These are phyloP conservation scores for Auricularia sp. DNA, from an alignment of 768 basidiomycete species.

Conservation along the genomic window DNA sequence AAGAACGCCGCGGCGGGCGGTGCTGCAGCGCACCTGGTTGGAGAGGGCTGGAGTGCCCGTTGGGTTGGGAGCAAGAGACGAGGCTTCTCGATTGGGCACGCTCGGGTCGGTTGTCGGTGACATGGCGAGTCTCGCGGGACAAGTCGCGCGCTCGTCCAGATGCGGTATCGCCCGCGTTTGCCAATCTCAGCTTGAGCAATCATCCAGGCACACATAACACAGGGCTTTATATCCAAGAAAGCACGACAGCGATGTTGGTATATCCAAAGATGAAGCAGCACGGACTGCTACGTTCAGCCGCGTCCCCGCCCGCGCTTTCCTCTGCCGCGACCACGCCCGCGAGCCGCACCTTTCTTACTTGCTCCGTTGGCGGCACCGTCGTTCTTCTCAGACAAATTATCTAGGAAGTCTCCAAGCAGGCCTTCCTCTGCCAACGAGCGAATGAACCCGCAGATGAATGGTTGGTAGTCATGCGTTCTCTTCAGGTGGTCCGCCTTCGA, in stretches of 20 bases:
- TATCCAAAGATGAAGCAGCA: no score
- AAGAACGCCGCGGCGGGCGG: neutral
- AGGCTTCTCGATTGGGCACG: neutral
- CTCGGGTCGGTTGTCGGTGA: neutral
- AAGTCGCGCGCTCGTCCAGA: no score
- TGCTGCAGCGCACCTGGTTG: neutral
- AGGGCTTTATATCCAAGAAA: no score
- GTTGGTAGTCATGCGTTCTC: constrained; percentile 55
- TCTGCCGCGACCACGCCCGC: neutral
- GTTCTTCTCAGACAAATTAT: constrained; percentile 9
- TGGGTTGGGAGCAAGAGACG: neutral
- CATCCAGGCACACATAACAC: no score
- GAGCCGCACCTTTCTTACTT: neutral
- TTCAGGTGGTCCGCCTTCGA: constrained; percentile 45
- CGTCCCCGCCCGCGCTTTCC: neutral
- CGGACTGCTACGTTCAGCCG: neutral
- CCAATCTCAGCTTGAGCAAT: no score
- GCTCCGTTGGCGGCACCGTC: neutral
- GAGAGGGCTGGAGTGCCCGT: neutral
- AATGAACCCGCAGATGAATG: constrained; percentile 43
- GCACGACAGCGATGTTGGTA: no score
- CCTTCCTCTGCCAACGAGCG: constrained; percentile 36
- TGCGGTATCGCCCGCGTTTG: no score
- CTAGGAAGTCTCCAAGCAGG: constrained; percentile 34
- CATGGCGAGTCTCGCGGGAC: no score